phyloP scores from a whole-genome alignment of 2,329 filamentous ascomycete species.

The Graphilbum ipis-grandicollis region DNA sequence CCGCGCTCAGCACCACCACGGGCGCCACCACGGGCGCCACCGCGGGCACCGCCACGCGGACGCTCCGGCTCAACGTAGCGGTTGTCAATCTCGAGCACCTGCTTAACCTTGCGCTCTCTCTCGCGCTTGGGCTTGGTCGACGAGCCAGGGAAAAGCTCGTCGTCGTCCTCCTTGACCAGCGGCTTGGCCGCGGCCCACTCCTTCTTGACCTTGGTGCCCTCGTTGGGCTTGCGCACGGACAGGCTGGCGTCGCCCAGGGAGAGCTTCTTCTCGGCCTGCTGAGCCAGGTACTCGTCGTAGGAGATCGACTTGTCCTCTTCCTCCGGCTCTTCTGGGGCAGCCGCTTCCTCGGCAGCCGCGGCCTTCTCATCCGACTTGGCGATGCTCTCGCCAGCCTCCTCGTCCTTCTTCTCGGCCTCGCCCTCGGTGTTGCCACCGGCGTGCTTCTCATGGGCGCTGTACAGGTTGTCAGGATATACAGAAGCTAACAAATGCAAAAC shows the following conservation, averaged over 20 bases:
- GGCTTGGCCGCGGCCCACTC: slow-evolving; percentile 81
- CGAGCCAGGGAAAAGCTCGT: slow-evolving; percentile 60
- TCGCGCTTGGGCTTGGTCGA: slow-evolving; percentile 68
- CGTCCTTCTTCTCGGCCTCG: slow-evolving; percentile 72
- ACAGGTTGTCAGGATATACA: background rate
- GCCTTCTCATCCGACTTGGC: slow-evolving; percentile 74
- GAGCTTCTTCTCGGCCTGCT: slow-evolving; percentile 56
- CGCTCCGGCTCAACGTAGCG: slow-evolving; percentile 58
- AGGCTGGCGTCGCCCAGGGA: slow-evolving; percentile 43
- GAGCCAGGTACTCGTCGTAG: slow-evolving; percentile 72
- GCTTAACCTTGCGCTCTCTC: slow-evolving; percentile 86
- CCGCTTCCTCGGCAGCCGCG: slow-evolving; percentile 24
- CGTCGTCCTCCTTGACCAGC: slow-evolving; percentile 45
- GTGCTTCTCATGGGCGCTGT: slow-evolving; percentile 68
- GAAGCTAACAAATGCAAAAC: background rate
- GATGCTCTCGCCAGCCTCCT: slow-evolving; percentile 79
- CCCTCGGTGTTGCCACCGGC: slow-evolving; percentile 75
- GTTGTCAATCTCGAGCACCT: slow-evolving; percentile 75
- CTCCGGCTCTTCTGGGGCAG: slow-evolving; percentile 28
- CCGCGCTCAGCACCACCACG: slow-evolving; percentile 30
- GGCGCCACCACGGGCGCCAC: slow-evolving; percentile 28
- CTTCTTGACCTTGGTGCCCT: slow-evolving; percentile 74
- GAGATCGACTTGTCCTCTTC: slow-evolving; percentile 79
- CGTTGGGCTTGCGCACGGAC: slow-evolving; percentile 78
- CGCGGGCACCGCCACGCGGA: slow-evolving; percentile 34